Evolutionary conservation across 2,329 filamentous ascomycete genomes (phyloP).

Genomic region (Ophiostoma tasmaniense): DNA sequence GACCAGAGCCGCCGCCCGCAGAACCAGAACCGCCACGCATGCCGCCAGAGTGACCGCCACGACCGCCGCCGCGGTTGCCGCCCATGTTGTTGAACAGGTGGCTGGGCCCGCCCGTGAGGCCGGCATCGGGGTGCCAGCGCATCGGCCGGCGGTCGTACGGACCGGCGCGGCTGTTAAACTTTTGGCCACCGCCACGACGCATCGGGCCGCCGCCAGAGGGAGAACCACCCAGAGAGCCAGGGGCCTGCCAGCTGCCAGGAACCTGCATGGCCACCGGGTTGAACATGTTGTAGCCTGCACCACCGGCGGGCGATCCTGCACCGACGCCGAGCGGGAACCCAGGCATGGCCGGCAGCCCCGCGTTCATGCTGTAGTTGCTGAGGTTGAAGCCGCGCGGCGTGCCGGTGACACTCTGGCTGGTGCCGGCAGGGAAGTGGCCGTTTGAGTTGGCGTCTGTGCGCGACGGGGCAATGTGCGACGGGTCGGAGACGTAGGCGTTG

Average conservation of each 20-base stretch:
- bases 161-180: conserved; percentile 55
- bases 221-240: conserved; percentile 40
- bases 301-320: conserved; percentile 20
- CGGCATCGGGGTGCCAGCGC: conserved; percentile 38
- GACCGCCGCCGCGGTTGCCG: conserved; percentile 35
- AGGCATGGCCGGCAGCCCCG: conserved; percentile 49
- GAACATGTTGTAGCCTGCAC: conserved; percentile 38
- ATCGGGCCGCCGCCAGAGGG: conserved; percentile 21
- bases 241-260: conserved; percentile 40
- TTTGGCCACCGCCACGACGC: conserved; percentile 27
- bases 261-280: conserved; percentile 37
- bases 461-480: conserved; percentile 87
- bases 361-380: conserved; percentile 56
- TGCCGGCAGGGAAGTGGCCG: conserved; percentile 80
- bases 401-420: conserved; percentile 66
- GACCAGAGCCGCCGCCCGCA: conserved; percentile 37
- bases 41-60: conserved; percentile 31
- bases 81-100: neutral
- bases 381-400: conserved; percentile 91
- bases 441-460: conserved; percentile 92
- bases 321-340: conserved; percentile 38
- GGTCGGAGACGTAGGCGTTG: conserved; percentile 90
- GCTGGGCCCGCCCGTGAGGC: conserved; percentile 25
- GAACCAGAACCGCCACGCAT: conserved; percentile 25
- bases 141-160: conserved; percentile 64